phyloP scores from a whole-genome alignment of 2,329 filamentous ascomycete species.

The Epichloe uncinata region DNA sequence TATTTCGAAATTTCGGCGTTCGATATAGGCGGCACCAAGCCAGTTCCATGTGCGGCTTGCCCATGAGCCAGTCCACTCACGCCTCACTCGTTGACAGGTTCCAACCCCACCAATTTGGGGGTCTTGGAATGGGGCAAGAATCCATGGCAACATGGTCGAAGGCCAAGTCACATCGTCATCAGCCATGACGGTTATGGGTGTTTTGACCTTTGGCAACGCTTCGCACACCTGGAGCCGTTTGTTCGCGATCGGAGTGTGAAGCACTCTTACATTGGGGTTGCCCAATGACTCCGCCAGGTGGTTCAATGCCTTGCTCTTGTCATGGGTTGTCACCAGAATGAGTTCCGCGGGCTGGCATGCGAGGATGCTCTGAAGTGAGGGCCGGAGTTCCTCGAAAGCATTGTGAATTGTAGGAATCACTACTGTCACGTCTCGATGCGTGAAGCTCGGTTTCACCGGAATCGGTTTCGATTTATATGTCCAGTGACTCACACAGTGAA shows the following conservation, averaged over 20 bases:
- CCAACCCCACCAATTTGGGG: constrained; percentile 75
- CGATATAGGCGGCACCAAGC: constrained; percentile 81
- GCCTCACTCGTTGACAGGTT: constrained; percentile 75
- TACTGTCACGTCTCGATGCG: constrained; percentile 75
- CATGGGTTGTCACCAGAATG: constrained; percentile 76
- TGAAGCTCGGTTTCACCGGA: constrained; percentile 67
- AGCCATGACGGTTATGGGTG: constrained; percentile 78
- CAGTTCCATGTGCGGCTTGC: constrained; percentile 66
- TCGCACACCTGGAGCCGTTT: constrained; percentile 90
- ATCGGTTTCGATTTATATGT: constrained; percentile 74
- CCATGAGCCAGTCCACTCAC: constrained; percentile 47
- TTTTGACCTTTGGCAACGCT: constrained; percentile 74
- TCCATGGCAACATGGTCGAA: constrained; percentile 72
- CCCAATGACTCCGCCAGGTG: constrained; percentile 49
- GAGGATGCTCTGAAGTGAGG: constrained; percentile 67
- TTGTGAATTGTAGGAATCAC: constrained; percentile 89
- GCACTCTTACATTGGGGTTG: constrained; percentile 53
- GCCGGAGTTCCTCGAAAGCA: constrained; percentile 67
- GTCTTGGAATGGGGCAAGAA: constrained; percentile 85
- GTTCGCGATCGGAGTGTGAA: constrained; percentile 76
- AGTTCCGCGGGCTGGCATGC: constrained; percentile 57
- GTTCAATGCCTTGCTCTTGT: constrained; percentile 58
- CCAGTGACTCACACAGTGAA: constrained; percentile 80
- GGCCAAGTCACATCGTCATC: constrained; percentile 96
- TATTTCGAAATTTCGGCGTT: constrained; percentile 92